These are phyloP conservation scores for Schizophyllum amplum DNA, from an alignment of 1,284 basidiomycete genomes.

Conservation along the genomic window DNA sequence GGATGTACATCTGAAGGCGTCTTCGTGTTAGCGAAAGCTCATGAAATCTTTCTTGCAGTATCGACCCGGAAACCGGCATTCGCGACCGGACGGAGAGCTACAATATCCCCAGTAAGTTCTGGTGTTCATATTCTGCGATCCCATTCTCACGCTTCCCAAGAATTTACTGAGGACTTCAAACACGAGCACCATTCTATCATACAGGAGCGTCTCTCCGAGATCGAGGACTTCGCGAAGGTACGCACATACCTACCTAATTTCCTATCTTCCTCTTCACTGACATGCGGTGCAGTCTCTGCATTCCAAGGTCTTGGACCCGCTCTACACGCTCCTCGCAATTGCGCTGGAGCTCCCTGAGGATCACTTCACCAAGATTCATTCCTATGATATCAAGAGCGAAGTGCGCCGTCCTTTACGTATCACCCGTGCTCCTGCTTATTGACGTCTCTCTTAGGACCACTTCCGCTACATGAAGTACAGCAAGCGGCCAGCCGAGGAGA, in stretches of 20 bases:
- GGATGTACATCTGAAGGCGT: too few species aligned
- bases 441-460: slow-evolving; percentile 25
- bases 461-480: slow-evolving; percentile 50
- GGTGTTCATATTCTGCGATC: not conserved
- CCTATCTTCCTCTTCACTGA: too few species aligned
- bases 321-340: slow-evolving; percentile 36
- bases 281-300: slow-evolving; percentile 28
- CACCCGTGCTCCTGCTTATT: not conserved
- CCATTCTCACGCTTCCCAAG: slow-evolving; percentile 12
- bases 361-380: slow-evolving; percentile 43
- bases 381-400: slow-evolving; percentile 36
- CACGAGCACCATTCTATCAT: slow-evolving; percentile 32
- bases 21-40: too few species aligned
- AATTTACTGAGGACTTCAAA: slow-evolving; percentile 33
- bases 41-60: too few species aligned
- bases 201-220: slow-evolving; percentile 34
- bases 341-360: slow-evolving; percentile 50
- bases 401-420: slow-evolving; percentile 15
- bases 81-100: slow-evolving; percentile 39
- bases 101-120: slow-evolving; percentile 40
- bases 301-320: slow-evolving; percentile 39
- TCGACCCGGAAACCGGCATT: slow-evolving; percentile 28
- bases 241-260: too few species aligned
- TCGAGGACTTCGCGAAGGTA: slow-evolving; percentile 34
- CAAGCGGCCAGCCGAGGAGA: slow-evolving; percentile 38